phyloP scores from a whole-genome alignment of 768 basidiomycete species.

The Tulasnella sp. region DNA sequence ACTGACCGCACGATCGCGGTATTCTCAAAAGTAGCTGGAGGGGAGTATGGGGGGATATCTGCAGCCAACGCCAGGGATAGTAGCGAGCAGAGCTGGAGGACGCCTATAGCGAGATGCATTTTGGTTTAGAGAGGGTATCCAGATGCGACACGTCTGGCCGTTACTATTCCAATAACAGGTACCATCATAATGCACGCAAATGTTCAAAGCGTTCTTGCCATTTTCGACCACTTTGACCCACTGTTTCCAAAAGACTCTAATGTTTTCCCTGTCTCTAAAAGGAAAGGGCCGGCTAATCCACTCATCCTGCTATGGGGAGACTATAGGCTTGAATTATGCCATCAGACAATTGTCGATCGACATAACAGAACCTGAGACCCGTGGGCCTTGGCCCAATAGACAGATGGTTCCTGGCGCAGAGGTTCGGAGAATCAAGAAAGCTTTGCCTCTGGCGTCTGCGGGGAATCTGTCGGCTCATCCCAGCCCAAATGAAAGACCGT shows the following conservation, averaged over 20 bases:
- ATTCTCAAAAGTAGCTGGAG: slow-evolving; percentile 56
- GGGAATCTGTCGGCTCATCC: too few species aligned
- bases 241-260: background rate
- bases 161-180: background rate
- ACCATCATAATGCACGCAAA: background rate
- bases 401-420: too few species aligned
- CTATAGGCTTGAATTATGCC: too few species aligned
- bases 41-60: background rate
- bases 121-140: background rate
- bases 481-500: too few species aligned
- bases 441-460: too few species aligned
- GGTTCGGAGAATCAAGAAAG: too few species aligned
- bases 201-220: background rate
- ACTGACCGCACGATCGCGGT: slow-evolving; percentile 79
- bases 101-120: background rate
- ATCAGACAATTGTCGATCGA: too few species aligned
- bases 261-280: background rate
- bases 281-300: too few species aligned
- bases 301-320: too few species aligned
- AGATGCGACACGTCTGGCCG: background rate
- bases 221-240: background rate
- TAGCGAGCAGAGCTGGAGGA: slow-evolving; percentile 1
- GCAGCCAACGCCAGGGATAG: background rate
- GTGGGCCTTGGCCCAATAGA: too few species aligned
- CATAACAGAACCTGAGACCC: too few species aligned